Evolutionary conservation across 176 grass and related monocot genomes (phyloP).

Genomic region (Phoenix dactylifera): DNA sequence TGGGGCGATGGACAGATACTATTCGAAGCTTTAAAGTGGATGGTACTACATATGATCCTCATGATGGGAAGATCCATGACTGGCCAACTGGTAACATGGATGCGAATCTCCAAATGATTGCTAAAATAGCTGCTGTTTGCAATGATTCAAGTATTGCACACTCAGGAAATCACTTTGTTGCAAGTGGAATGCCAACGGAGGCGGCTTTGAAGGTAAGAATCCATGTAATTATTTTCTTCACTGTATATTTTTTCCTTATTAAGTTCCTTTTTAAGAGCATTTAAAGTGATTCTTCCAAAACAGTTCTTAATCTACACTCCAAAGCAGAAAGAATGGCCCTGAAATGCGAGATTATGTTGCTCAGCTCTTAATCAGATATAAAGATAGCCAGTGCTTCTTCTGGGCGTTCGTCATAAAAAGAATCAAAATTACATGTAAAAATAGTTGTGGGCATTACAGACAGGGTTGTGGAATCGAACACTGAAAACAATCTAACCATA

Average conservation of each 20-base stretch:
- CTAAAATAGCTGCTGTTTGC: slow-evolving; percentile 79
- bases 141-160: slow-evolving; percentile 68
- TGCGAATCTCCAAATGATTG: slow-evolving; percentile 67
- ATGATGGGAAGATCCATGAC: slow-evolving; percentile 58
- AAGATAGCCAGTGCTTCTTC: too few relatives aligned
- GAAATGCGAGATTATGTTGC: too few relatives aligned
- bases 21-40: slow-evolving; percentile 76
- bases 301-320: too few relatives aligned
- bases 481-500: too few relatives aligned
- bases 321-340: too few relatives aligned
- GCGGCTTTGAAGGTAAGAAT: slow-evolving; percentile 79
- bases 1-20: slow-evolving; percentile 21
- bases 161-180: slow-evolving; percentile 55
- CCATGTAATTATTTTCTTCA: neutral
- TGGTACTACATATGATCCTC: slow-evolving; percentile 73
- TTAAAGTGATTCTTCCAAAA: too few relatives aligned
- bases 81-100: slow-evolving; percentile 53
- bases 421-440: too few relatives aligned
- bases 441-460: too few relatives aligned
- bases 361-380: too few relatives aligned
- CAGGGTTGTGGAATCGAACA: too few relatives aligned
- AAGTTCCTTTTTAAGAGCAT: neutral
- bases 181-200: slow-evolving; percentile 81
- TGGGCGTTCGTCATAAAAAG: too few relatives aligned
- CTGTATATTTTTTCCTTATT: neutral